Base-by-base conservation (phyloP, 805 yeast species). In the Tetrapisispora taiwanensis region DNA sequence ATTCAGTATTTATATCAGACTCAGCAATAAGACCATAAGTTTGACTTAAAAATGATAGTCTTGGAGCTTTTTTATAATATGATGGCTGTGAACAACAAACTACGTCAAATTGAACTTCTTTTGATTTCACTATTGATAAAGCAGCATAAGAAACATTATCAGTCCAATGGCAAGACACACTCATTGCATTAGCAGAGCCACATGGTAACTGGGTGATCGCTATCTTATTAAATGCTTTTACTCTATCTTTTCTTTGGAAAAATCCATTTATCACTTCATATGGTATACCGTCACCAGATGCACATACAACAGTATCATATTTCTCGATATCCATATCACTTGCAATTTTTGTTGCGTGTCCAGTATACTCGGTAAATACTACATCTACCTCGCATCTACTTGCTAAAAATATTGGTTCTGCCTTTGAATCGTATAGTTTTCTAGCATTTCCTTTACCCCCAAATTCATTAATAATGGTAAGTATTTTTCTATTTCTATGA, bases 281-380 rank as follows among this genome's bases (percentile, higher is more conserved):
- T 0, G 97, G 97, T 17, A 85, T 78, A 9, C 98, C 98, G 65
- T 92, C 98, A 4, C 98, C 98, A 0, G 95, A 86, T 32, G 95
- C 90, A 66, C 97, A 88, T 1, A 84, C 82, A 35, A 92, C 74
- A 2, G 84, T 74, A 60, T 89, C 97, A 57, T 75, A 87, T 41
- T 71, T 67, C 17, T 68, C 66, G 7, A 76, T 53, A 48, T 78
- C 74, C 51, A 83, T 49, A 2, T 72, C 71, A 36, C 65, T 61
- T 1, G 82, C 90, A 17, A 88, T 73, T 17, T 86, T 87, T 6
- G 65, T 63, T 0, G 94, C 97, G 58, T 92, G 96, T n/a, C 74
- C 74, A 34, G 68, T 60, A 58, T 84, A 78, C 44, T 74, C 63
- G 0, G 98, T 92, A 51, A 74, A 74, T 13, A 66, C 60, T 7